Base-by-base conservation (phyloP, 2,329 filamentous ascomycete genomes). In the Westerdykella aurantiaca region DNA sequence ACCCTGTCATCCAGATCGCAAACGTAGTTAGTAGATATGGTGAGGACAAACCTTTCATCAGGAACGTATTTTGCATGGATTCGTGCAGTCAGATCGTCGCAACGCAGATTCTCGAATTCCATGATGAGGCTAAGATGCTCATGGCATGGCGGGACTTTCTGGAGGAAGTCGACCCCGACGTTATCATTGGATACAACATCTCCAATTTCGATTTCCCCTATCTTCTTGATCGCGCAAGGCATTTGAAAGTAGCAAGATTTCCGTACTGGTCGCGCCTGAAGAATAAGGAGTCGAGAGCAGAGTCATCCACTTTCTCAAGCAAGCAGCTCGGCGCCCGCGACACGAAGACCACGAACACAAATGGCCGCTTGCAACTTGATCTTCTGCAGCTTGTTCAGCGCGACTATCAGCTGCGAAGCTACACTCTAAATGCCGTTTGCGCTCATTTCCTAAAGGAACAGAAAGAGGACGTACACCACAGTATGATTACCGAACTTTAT, bases 161-260 rank as follows among this genome's bases (percentile, higher is more conserved):
- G 13, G 78, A 94, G 55, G 82, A 88, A 57, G 88, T 93, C 1
- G 93, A 98, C 54, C 91, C 93, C 0, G 93, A 98, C 70, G 86
- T 98, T 52, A 95, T 98, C 60, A 98, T 94, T 43, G 93, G 93
- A 37, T 98, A 98, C 82, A 98, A 98, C 68, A 98, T 95, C 70
- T 75, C 87, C 63, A 98, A 98, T 71, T 98, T 98, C 69, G 93
- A 98, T 73, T 97, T 98, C 52, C 91, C 91, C 0, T 98, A 98
- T 63, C 79, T 98, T 0, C 76, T 98, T 10, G 87, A 95, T 44
- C 81, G 93, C 37, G 93, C 90, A 9, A 87, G 79, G 52, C 83
- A 95, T 62, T 75, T 98, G 22, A 95, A 93, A 59, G 81, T 88
- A 31, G 68, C 67, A 1, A 79, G 78, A 0, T 98, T 98, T 54